Conservation (phyloP, 148 eudicot species). For the Chenopodium quinoa region DNA sequence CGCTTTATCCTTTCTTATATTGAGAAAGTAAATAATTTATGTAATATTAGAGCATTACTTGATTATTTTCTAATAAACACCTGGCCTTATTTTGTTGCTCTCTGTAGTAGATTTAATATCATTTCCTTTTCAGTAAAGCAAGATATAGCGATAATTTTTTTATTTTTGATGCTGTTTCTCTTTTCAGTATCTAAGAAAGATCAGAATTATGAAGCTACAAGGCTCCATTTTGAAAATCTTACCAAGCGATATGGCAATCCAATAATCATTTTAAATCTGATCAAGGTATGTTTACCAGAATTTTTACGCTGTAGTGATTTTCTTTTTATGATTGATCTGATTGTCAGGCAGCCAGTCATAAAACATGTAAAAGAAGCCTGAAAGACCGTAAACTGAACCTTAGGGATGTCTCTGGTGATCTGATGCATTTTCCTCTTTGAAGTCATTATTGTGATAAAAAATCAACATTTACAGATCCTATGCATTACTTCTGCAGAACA, state of each 20-base stretch:
- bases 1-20: not conserved
- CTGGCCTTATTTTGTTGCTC: not conserved
- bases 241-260: slow-evolving; percentile 89
- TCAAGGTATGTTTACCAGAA: slow-evolving; percentile 53
- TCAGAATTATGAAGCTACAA: slow-evolving; percentile 80
- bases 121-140: not conserved
- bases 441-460: not conserved
- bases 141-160: not conserved
- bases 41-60: not conserved
- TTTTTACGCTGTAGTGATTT: not conserved
- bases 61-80: not conserved
- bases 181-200: slow-evolving; percentile 77
- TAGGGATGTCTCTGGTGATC: not conserved
- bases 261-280: slow-evolving; percentile 83
- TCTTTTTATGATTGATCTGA: not conserved
- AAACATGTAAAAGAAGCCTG: not conserved
- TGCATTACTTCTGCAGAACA: not conserved
- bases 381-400: not conserved
- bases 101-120: not conserved
- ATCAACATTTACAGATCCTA: not conserved
- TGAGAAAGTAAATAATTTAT: not conserved
- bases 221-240: slow-evolving; percentile 92
- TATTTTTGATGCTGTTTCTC: slow-evolving; percentile 21
- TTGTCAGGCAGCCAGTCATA: not conserved
- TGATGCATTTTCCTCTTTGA: not conserved